A percentile compares a stretch with the other conserved stretches of the same genome.
Evolutionary conservation across 1,139 yeast genomes (phyloP).

Genomic region (Hemisphaericaspora xylofermentans): DNA sequence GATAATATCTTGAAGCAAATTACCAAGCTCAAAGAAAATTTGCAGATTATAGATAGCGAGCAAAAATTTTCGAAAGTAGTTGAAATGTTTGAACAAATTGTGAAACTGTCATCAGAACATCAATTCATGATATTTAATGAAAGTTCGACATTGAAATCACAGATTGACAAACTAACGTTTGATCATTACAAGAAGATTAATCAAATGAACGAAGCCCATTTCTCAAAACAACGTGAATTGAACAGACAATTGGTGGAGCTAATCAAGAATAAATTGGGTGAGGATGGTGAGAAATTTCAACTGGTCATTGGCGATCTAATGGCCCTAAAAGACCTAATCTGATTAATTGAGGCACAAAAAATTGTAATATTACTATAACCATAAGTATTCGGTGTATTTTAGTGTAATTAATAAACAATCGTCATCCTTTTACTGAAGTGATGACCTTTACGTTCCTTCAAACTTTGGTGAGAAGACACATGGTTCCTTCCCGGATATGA

Average conservation of each 20-base stretch:
- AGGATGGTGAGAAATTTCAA: constrained; percentile 3
- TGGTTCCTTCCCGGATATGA: too few relatives aligned
- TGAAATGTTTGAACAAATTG: constrained; percentile 14
- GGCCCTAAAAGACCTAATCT: constrained; percentile 1
- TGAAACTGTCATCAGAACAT: constrained; percentile 14
- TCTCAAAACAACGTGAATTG: constrained; percentile 17
- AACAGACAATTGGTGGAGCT: constrained; percentile 16
- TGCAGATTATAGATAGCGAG: background rate
- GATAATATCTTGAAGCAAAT: background rate
- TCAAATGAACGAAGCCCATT: constrained; percentile 15
- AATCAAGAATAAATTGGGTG: constrained; percentile 7
- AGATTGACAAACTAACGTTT: constrained; percentile 15
- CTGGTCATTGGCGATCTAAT: constrained; percentile 6
- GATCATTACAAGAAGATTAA: constrained; percentile 14
- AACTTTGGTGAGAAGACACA: too few relatives aligned
- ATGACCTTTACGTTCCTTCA: too few relatives aligned
- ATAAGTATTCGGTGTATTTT: background rate
- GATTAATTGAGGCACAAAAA: background rate
- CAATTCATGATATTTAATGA: constrained; percentile 14
- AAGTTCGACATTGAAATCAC: constrained; percentile 14
- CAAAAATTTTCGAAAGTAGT: constrained; percentile 4
- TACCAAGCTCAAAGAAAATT: background rate
- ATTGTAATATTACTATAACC: background rate
- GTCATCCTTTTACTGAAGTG: background rate
- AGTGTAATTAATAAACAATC: background rate